Percentiles rank a stretch among this genome's conserved stretches.
Conservation (phyloP, 2,329 filamentous ascomycete genomes). For the Trichoderma aggressivum region DNA sequence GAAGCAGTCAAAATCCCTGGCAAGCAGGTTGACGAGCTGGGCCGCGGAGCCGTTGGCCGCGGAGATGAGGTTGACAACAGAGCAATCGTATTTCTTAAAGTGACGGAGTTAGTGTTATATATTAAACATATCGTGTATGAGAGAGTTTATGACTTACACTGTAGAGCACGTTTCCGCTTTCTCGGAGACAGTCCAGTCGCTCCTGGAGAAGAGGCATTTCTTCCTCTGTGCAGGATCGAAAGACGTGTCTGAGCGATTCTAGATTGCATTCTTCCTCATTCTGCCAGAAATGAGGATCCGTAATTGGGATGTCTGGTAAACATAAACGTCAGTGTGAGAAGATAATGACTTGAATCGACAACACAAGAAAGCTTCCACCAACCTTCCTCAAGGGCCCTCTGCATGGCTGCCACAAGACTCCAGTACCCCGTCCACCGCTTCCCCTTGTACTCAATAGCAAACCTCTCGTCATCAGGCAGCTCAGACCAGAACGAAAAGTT, state of each 20-base stretch:
- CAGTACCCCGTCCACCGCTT: conserved; percentile 91
- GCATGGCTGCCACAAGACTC: conserved; percentile 83
- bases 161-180: conserved; percentile 77
- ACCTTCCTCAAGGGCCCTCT: conserved; percentile 84
- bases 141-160: conserved; percentile 50
- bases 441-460: conserved; percentile 76
- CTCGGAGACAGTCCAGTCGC: conserved; percentile 72
- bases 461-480: conserved; percentile 64
- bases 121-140: neutral
- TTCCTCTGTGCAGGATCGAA: conserved; percentile 81
- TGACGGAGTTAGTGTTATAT: neutral
- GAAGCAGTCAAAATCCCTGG: conserved; percentile 80
- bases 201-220: conserved; percentile 80
- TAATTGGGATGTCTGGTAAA: conserved; percentile 51
- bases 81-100: conserved; percentile 68
- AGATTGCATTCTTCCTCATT: conserved; percentile 73
- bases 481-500: conserved; percentile 98
- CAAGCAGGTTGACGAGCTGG: conserved; percentile 79
- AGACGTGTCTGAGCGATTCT: conserved; percentile 70
- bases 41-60: conserved; percentile 77
- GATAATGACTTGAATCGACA: neutral
- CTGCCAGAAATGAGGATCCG: conserved; percentile 81
- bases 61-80: conserved; percentile 68
- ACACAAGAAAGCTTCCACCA: conserved; percentile 19
- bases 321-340: neutral